Evolutionary conservation across 805 yeast genomes (phyloP).

Genomic region (Starmerella floris): DNA sequence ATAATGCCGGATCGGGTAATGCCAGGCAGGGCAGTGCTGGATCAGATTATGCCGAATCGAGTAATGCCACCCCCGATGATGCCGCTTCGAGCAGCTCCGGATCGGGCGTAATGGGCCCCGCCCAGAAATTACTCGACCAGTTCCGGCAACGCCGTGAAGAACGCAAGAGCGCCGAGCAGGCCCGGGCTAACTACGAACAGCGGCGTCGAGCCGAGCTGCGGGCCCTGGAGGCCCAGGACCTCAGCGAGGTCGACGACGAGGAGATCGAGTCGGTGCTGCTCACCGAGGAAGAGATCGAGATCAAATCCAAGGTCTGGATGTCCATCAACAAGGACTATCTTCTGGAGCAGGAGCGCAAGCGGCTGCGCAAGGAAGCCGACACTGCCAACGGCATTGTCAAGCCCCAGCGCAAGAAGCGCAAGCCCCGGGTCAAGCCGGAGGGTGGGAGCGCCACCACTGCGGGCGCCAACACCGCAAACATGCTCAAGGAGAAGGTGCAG

Average conservation of each 20-base stretch:
- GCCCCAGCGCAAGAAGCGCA: constrained; percentile 33
- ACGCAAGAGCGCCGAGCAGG: constrained; percentile 12
- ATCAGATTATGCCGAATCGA: background rate
- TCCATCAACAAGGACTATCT: constrained; percentile 78
- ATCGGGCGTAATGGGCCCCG: constrained; percentile 14
- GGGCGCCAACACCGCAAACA: constrained; percentile 63
- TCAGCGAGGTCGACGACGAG: constrained; percentile 73
- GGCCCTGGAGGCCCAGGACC: constrained; percentile 45
- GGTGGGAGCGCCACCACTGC: constrained; percentile 39
- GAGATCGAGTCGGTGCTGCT: constrained; percentile 53
- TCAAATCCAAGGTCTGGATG: constrained; percentile 80
- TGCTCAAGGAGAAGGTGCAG: constrained; percentile 61
- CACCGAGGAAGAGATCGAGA: constrained; percentile 50
- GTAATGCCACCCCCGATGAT: background rate
- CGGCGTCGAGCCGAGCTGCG: constrained; percentile 3
- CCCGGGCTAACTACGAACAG: constrained; percentile 28
- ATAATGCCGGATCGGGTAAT: background rate
- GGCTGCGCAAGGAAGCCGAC: constrained; percentile 77
- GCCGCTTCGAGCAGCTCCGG: background rate
- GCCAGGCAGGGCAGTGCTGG: background rate
- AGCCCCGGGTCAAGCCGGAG: constrained; percentile 25
- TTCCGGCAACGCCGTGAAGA: constrained; percentile 20
- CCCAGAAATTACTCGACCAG: constrained; percentile 18
- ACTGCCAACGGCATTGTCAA: constrained; percentile 61
- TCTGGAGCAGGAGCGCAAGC: constrained; percentile 69